These are phyloP conservation scores for Rosa lucieae DNA, from an alignment of 306 rosid genomes.

Conservation along the genomic window DNA sequence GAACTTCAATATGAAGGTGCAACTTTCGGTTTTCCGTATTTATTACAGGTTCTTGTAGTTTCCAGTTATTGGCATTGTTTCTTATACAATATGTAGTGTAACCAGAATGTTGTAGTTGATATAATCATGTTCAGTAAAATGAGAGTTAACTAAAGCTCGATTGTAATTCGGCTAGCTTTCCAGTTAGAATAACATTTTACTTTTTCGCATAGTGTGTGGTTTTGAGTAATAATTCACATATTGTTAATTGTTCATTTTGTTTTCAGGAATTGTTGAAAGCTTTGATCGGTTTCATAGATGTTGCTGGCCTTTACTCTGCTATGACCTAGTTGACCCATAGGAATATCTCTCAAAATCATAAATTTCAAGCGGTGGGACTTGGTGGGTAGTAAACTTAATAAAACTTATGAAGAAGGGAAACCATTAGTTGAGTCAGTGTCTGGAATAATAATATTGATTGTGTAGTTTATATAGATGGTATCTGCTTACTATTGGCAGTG, in stretches of 20 bases:
- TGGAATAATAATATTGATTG: background rate
- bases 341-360: conserved; percentile 94
- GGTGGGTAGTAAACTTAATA: conserved; percentile 61
- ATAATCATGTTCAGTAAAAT: background rate
- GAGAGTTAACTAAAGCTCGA: background rate
- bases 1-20: background rate
- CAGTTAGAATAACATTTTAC: background rate
- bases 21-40: conserved; percentile 1
- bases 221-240: conserved; percentile 9
- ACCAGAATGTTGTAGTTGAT: background rate
- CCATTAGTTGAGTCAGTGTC: background rate
- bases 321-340: conserved; percentile 96
- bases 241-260: conserved; percentile 16
- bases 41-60: background rate
- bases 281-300: conserved; percentile 89
- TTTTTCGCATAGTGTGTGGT: background rate
- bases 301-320: conserved; percentile 97
- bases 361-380: conserved; percentile 98
- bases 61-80: background rate
- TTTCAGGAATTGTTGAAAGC: conserved; percentile 94
- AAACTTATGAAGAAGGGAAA: no score
- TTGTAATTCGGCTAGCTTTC: background rate
- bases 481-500: conserved; percentile 50
- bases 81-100: background rate
- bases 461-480: conserved; percentile 19